Conservation (phyloP, 2,329 filamentous ascomycete species). For the Colletotrichum tropicale region DNA sequence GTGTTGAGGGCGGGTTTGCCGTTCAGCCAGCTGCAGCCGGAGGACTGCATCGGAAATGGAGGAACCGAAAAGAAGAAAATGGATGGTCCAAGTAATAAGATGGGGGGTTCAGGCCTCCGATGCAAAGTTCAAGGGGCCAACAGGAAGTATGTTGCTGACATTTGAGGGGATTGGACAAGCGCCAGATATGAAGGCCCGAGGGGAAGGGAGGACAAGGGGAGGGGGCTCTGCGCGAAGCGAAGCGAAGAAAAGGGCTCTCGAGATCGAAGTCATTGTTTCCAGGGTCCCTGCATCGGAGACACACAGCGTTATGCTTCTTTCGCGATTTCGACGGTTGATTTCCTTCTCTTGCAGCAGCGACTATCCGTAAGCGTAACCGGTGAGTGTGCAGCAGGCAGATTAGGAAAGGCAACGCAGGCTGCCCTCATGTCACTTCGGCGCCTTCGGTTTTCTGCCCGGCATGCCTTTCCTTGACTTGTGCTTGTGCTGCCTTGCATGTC, state of each 20-base stretch:
- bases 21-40: not conserved
- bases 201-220: not conserved
- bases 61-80: not conserved
- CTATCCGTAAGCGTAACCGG: not conserved
- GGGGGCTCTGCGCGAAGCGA: not conserved
- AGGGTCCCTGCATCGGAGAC: constrained; percentile 11
- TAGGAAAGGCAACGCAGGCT: not conserved
- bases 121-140: not conserved
- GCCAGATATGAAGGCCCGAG: not conserved
- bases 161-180: not conserved
- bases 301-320: not conserved
- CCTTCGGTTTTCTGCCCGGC: not conserved
- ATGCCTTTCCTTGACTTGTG: not conserved
- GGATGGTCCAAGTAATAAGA: not conserved
- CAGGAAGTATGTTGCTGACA: not conserved
- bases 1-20: not conserved
- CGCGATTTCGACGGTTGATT: not conserved
- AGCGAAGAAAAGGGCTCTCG: not conserved
- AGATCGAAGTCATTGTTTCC: not conserved
- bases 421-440: not conserved
- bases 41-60: not conserved
- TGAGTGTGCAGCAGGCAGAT: not conserved
- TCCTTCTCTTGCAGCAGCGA: not conserved
- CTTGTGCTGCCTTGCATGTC: not conserved
- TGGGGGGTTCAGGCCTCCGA: not conserved